These are phyloP conservation scores for Dryadomyces quercus-mongolicae DNA, from an alignment of 2,329 filamentous ascomycete species.

Conservation along the genomic window DNA sequence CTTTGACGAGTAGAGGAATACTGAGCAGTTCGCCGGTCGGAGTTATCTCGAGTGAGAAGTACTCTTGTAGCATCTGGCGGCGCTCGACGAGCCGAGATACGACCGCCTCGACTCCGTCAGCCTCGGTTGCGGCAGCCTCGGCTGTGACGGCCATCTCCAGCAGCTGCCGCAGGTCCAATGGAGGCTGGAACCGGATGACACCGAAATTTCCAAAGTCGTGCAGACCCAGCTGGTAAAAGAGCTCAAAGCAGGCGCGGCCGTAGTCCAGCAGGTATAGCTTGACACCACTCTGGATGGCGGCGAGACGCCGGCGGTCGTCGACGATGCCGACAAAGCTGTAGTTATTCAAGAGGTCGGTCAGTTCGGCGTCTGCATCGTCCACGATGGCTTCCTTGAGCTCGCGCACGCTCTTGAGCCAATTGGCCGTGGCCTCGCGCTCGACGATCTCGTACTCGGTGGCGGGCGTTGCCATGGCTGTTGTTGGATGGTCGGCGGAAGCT, in stretches of 20 bases:
- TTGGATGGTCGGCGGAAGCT: conserved; percentile 12
- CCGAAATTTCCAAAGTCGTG: conserved; percentile 97
- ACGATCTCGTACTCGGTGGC: conserved; percentile 58
- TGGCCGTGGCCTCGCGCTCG: conserved; percentile 56
- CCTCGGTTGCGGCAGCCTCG: conserved; percentile 53
- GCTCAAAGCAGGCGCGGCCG: conserved; percentile 72
- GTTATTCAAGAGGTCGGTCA: conserved; percentile 76
- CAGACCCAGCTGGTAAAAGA: conserved; percentile 89
- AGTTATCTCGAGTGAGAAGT: conserved; percentile 79
- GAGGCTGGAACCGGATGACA: conserved; percentile 63
- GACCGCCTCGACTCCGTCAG: conserved; percentile 55
- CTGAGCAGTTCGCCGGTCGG: conserved; percentile 63
- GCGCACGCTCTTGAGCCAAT: conserved; percentile 74
- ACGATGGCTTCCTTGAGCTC: conserved; percentile 72
- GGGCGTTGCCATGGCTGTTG: background rate
- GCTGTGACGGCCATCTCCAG: conserved; percentile 55
- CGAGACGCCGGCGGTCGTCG: conserved; percentile 73
- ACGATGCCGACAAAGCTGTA: conserved; percentile 93
- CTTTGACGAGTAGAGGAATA: conserved; percentile 77
- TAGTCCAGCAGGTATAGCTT: conserved; percentile 92
- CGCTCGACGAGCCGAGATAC: conserved; percentile 58
- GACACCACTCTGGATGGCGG: conserved; percentile 85
- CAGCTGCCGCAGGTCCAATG: conserved; percentile 58
- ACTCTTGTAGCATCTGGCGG: conserved; percentile 80
- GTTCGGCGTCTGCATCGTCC: conserved; percentile 66